A percentile compares a stretch with the other conserved stretches of the same genome.
phyloP scores from a whole-genome alignment of 257 asterid genomes.

The Penstemon davidsonii region DNA sequence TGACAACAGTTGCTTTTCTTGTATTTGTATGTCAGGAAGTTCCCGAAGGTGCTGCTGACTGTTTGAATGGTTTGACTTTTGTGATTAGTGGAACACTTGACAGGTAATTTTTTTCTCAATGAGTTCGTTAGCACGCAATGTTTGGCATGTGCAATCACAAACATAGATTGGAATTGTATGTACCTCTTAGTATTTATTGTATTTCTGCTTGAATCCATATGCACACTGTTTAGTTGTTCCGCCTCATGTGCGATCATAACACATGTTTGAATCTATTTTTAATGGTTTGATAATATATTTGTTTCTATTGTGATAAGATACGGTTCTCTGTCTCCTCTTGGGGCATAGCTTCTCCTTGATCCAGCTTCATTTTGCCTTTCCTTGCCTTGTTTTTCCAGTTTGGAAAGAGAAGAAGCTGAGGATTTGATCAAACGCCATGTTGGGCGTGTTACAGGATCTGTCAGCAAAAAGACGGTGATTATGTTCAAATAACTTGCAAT shows the following conservation, averaged over 20 bases:
- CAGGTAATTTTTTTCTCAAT: slow-evolving; percentile 51
- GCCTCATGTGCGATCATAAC: background rate
- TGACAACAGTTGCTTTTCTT: slow-evolving; percentile 31
- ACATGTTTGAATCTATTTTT: slow-evolving; percentile 9
- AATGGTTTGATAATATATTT: background rate
- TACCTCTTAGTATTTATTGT: background rate
- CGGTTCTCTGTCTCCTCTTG: slow-evolving; percentile 10
- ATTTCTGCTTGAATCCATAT: slow-evolving; percentile 6
- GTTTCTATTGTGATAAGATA: slow-evolving; percentile 8
- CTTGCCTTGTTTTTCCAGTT: slow-evolving; percentile 50
- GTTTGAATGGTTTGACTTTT: slow-evolving; percentile 90
- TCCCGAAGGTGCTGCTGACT: slow-evolving; percentile 90
- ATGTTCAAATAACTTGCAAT: slow-evolving; percentile 21
- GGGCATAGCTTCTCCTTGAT: slow-evolving; percentile 16
- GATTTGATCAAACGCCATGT: slow-evolving; percentile 94
- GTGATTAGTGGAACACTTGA: slow-evolving; percentile 99
- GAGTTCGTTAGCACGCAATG: slow-evolving; percentile 18
- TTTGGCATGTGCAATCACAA: slow-evolving; percentile 1
- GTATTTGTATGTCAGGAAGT: slow-evolving; percentile 64
- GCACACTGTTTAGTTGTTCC: slow-evolving; percentile 12
- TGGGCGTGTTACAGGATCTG: slow-evolving; percentile 97
- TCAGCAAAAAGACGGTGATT: slow-evolving; percentile 98
- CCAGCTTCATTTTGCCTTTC: slow-evolving; percentile 19
- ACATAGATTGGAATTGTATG: slow-evolving; percentile 2
- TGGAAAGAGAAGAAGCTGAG: slow-evolving; percentile 99